Evolutionary conservation across 2,329 filamentous ascomycete species (phyloP).

Genomic region (Fusarium armeniacum): DNA sequence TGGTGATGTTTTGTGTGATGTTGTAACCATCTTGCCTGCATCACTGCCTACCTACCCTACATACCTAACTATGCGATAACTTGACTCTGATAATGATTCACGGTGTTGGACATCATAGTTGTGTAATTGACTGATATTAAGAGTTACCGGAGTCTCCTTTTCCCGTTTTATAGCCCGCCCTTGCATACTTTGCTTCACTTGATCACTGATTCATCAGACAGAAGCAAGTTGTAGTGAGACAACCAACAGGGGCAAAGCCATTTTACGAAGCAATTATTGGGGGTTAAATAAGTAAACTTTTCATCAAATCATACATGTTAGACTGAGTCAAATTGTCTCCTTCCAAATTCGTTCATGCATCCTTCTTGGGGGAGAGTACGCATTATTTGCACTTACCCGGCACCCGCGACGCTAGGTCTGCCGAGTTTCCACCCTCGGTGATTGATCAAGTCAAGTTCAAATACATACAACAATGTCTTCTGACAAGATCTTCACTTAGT

Average conservation of each 20-base stretch:
- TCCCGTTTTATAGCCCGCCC: background rate
- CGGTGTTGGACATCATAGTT: no score
- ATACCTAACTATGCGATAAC: background rate
- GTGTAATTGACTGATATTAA: background rate
- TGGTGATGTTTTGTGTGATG: slow-evolving; percentile 28
- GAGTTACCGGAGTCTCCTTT: background rate
- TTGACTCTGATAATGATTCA: background rate
- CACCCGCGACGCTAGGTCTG: background rate
- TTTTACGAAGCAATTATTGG: background rate
- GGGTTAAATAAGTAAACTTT: background rate
- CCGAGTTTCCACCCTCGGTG: background rate
- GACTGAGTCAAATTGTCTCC: background rate
- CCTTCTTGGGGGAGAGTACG: background rate
- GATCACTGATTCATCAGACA: background rate
- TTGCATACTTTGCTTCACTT: background rate
- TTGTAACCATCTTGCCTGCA: background rate
- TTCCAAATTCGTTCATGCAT: background rate
- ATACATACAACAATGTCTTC: background rate
- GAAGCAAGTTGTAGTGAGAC: background rate
- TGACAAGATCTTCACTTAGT: background rate
- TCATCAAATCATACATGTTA: background rate
- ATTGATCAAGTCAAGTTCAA: no score
- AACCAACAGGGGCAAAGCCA: background rate
- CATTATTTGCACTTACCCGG: background rate
- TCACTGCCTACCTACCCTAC: background rate